Base-by-base conservation (phyloP, 139 green algal species). In the Micromonas commoda region DNA sequence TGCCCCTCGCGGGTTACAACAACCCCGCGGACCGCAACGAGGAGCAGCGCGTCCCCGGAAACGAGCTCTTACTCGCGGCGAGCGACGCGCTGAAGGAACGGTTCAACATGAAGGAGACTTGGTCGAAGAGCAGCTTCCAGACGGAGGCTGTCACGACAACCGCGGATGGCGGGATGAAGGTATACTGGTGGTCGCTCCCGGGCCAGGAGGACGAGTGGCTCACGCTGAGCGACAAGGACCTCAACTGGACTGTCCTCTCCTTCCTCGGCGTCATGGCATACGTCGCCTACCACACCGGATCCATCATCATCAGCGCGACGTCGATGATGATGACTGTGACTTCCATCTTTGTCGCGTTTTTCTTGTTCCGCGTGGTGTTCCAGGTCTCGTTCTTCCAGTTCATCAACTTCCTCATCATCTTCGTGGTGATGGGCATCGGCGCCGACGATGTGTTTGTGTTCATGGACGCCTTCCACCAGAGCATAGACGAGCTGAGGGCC, bases 381-480 rank as follows among this genome's bases (percentile, higher is more conserved):
- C 66, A 79, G 76, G 71, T 85, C 20, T 26, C 19, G n/a, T 81
- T 75, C 45, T 81, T 75, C 66, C 19, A 26, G 34, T 65, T 38
- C 29, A 39, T 81, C 57, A 54, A 73, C 64, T 73, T 77, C 74
- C 60, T 80, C 16, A 71, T 71, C 60, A 60, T 71, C 19, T 73
- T 80, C 61, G 57, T 80, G 28, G 33, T 80, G 29, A 16, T 80
- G 6, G 83, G 83, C 33, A 82, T 87, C 29, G 83, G 83, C 63
- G 83, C 79, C 3, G 83, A 87, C 74, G 79, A 82, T 64, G 75
- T 87, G 2, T 87, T 87, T 60, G 83, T 87, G 29, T 87, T 81
- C 60, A 77, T 83, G 26, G 83, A 87, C 76, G 76, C 79, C 34
- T 87, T 79, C 35, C 77, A 80, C 28, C 83, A 87, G 63, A 79